Percentiles rank a stretch among this genome's conserved stretches.
phyloP scores from a whole-genome alignment of 2,329 filamentous ascomycete genomes.

The Fulvia fulva region DNA sequence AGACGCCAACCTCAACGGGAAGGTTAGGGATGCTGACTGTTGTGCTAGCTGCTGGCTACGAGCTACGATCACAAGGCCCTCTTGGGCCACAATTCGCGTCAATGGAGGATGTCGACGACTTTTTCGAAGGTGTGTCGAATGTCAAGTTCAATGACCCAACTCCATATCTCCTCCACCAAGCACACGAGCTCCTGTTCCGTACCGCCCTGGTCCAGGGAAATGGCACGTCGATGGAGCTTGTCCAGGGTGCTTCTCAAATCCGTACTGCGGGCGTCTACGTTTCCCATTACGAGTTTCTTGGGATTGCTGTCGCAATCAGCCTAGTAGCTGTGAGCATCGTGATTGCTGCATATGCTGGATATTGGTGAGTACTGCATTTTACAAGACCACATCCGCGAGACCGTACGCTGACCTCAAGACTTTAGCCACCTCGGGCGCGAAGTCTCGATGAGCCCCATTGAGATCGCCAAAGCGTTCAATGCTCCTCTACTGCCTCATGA shows the following conservation, averaged over 20 bases:
- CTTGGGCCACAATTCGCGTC: constrained; percentile 5
- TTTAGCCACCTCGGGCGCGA: not conserved
- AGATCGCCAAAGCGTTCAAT: constrained; percentile 8
- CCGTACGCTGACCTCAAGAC: not conserved
- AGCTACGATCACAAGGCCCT: not conserved
- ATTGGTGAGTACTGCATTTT: not conserved
- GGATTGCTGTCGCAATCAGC: not conserved
- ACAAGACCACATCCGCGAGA: too few species aligned
- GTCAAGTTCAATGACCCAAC: constrained; percentile 9
- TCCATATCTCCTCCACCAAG: constrained; percentile 5
- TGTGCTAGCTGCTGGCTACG: constrained; percentile 1
- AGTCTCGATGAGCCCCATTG: constrained; percentile 3
- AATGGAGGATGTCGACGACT: not conserved
- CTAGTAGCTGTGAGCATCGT: not conserved
- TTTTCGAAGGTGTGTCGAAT: constrained; percentile 4
- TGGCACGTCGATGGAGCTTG: not conserved
- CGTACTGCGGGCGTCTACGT: constrained; percentile 2
- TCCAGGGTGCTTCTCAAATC: not conserved
- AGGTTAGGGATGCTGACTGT: not conserved
- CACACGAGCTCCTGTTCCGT: constrained; percentile 11
- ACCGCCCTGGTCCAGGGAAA: constrained; percentile 5
- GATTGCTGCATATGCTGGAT: not conserved
- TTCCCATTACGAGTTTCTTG: constrained; percentile 4
- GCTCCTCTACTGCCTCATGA: not conserved
- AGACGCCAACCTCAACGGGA: not conserved